These are phyloP conservation scores for Chenopodium formosanum DNA, from an alignment of 148 eudicot species.

Conservation along the genomic window DNA sequence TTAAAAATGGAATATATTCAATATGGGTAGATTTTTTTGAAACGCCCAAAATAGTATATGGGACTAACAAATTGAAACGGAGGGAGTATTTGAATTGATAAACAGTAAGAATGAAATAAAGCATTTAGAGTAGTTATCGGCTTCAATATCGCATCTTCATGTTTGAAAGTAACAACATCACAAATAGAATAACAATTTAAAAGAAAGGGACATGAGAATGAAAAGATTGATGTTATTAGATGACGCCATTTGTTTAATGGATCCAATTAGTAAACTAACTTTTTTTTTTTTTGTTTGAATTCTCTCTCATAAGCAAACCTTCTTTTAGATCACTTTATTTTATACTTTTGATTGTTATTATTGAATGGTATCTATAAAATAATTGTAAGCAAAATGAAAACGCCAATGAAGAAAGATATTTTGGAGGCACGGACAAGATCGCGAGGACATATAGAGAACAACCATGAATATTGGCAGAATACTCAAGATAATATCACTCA, in stretches of 20 bases:
- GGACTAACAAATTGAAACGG: no score
- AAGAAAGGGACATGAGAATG: not conserved
- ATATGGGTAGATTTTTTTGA: no score
- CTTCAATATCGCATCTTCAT: conserved; percentile 9
- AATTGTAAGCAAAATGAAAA: no score
- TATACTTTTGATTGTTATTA: not conserved
- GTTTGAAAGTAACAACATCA: not conserved
- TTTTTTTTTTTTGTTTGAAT: not conserved
- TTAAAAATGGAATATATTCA: no score
- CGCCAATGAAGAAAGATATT: no score
- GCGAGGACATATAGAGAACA: no score
- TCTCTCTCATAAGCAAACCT: not conserved
- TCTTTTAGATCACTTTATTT: not conserved
- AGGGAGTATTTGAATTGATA: no score
- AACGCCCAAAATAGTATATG: no score
- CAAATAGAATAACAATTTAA: not conserved
- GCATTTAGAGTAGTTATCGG: not conserved
- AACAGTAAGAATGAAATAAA: no score
- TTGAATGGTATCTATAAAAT: no score
- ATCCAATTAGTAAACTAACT: not conserved
- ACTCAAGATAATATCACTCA: not conserved
- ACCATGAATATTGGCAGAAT: no score
- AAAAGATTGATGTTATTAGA: not conserved
- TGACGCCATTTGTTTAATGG: not conserved
- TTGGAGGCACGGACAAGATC: no score